These are phyloP conservation scores for Echinochloa phyllopogon DNA, from an alignment of 176 grass and related monocot genomes.

Conservation along the genomic window DNA sequence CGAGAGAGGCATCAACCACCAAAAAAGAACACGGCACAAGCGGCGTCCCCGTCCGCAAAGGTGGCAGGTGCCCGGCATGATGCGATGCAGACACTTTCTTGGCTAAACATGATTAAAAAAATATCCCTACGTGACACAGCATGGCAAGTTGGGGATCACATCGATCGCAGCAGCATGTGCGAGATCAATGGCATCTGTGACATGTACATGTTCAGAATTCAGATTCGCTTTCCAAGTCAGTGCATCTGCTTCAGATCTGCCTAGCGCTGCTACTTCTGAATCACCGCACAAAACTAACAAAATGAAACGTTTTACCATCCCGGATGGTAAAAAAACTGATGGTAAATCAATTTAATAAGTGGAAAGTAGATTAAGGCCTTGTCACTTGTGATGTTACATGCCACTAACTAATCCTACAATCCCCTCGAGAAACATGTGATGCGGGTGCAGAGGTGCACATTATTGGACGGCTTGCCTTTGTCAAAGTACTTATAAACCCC, in stretches of 20 bases:
- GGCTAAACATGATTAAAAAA: neutral
- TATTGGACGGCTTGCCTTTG: neutral
- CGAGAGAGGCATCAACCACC: neutral
- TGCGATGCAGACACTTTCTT: neutral
- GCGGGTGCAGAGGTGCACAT: neutral
- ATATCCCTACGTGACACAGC: constrained; percentile 8
- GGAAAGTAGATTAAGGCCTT: neutral
- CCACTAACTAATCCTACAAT: neutral
- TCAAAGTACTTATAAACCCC: neutral
- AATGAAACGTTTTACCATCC: too few species aligned
- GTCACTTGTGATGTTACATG: constrained; percentile 26
- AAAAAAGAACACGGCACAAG: neutral
- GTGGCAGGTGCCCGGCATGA: constrained; percentile 13
- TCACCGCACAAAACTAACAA: neutral
- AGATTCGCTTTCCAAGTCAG: constrained; percentile 40
- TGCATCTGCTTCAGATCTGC: constrained; percentile 36
- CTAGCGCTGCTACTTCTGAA: neutral
- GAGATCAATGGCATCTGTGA: constrained; percentile 15
- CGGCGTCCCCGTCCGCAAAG: neutral
- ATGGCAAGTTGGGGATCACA: constrained; percentile 17
- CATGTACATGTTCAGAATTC: neutral
- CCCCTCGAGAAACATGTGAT: constrained; percentile 9
- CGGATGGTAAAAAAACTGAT: neutral
- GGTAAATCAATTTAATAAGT: neutral
- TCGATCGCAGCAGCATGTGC: constrained; percentile 40